Evolutionary conservation across 148 eudicot genomes (phyloP).

Genomic region (Cornus kousa): DNA sequence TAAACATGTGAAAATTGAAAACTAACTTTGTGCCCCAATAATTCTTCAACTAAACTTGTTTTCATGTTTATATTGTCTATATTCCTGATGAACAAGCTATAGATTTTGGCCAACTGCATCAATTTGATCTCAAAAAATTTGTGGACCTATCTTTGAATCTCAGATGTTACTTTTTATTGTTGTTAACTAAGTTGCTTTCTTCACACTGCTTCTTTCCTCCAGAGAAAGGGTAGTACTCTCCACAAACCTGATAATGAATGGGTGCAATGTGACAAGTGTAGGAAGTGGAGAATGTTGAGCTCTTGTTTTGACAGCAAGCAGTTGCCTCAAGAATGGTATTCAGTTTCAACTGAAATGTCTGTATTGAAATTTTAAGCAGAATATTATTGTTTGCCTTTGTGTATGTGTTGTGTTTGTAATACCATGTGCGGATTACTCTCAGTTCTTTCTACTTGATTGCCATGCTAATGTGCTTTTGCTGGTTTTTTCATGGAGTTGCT

Average conservation of each 20-base stretch:
- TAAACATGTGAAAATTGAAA: background rate
- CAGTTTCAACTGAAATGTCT: background rate
- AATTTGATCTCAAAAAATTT: background rate
- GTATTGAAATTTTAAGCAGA: background rate
- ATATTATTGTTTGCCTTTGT: background rate
- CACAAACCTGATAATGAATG: slow-evolving; percentile 69
- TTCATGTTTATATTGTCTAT: background rate
- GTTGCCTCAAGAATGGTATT: slow-evolving; percentile 61
- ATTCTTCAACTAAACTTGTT: background rate
- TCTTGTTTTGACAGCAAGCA: slow-evolving; percentile 45
- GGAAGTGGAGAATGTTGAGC: slow-evolving; percentile 67
- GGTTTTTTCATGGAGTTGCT: background rate
- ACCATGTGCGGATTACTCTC: background rate
- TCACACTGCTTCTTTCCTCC: slow-evolving; percentile 8
- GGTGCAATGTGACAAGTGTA: slow-evolving; percentile 88
- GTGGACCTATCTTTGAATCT: too few relatives aligned
- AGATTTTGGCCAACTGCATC: background rate
- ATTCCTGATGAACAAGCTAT: background rate
- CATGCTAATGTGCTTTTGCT: background rate
- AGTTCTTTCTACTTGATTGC: background rate
- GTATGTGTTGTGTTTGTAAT: background rate
- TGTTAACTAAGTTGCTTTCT: background rate
- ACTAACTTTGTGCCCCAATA: background rate
- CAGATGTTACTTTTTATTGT: background rate
- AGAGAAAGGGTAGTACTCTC: slow-evolving; percentile 42